A percentile compares a stretch with the other conserved stretches of the same genome.
These are phyloP conservation scores for Vitis hybrid DNA, from an alignment of 177 flowering plant genomes.

Conservation along the genomic window DNA sequence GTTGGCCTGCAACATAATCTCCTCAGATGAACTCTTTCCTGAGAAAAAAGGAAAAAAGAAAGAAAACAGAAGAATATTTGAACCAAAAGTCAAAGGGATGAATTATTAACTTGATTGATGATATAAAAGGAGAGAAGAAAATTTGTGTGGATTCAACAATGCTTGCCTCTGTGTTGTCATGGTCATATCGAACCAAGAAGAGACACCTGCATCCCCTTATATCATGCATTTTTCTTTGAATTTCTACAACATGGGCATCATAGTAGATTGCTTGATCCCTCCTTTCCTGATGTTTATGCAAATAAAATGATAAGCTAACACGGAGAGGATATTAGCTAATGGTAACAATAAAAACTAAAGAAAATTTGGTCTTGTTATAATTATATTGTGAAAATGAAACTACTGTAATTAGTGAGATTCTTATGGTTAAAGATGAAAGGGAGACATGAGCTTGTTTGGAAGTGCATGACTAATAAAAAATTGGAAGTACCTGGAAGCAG, in stretches of 20 bases:
- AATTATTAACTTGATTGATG: not conserved
- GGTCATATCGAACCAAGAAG: constrained; percentile 35
- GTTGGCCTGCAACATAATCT: constrained; percentile 43
- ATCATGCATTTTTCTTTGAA: constrained; percentile 44
- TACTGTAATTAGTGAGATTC: no score
- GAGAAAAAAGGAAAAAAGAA: not conserved
- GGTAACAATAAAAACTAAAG: not conserved
- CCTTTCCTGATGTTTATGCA: constrained; percentile 29
- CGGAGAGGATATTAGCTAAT: not conserved
- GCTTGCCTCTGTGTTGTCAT: constrained; percentile 43
- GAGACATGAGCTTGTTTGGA: no score
- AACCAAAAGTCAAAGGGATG: not conserved
- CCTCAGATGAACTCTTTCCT: constrained; percentile 55
- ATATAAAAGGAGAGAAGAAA: not conserved
- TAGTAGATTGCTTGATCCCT: constrained; percentile 41
- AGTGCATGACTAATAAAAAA: not conserved
- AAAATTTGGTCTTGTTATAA: not conserved
- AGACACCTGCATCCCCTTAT: constrained; percentile 50
- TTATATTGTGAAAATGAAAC: no score
- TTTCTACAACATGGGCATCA: constrained; percentile 40
- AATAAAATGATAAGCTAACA: no score
- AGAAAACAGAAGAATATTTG: not conserved
- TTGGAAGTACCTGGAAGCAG: constrained; percentile 39
- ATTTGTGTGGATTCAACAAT: not conserved
- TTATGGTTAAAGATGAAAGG: no score